Evolutionary conservation across 2,329 filamentous ascomycete species (phyloP).

Genomic region (Calonectria henricotiae): DNA sequence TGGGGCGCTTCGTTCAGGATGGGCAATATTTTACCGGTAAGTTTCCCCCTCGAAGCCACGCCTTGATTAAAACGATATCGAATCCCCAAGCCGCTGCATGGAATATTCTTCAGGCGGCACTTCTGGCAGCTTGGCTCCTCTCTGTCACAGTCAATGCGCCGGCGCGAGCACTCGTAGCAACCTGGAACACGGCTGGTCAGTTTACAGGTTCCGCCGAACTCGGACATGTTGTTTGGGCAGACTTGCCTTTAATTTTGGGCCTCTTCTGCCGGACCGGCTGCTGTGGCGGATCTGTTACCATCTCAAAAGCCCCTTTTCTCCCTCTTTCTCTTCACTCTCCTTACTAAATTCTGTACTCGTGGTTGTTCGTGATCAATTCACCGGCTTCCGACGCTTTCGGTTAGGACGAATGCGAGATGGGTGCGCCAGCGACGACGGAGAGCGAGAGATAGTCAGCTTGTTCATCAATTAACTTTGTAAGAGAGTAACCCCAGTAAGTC

Average conservation of each 20-base stretch:
- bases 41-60: conserved; percentile 45
- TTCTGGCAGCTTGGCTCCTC: conserved; percentile 46
- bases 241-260: conserved; percentile 32
- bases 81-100: conserved; percentile 45
- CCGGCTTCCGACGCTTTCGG: conserved; percentile 15
- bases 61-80: conserved; percentile 49
- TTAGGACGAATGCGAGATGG: conserved; percentile 12
- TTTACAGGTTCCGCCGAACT: not conserved
- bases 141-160: conserved; percentile 50
- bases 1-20: conserved; percentile 3
- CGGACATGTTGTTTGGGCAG: conserved; percentile 5
- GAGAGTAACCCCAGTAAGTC: not conserved
- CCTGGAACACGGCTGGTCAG: conserved; percentile 35
- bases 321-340: not conserved
- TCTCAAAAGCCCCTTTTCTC: conserved; percentile 3
- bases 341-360: not conserved
- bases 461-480: conserved; percentile 19
- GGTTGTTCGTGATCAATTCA: conserved; percentile 12
- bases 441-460: not conserved
- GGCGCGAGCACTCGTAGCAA: conserved; percentile 48
- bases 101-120: conserved; percentile 43
- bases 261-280: conserved; percentile 20
- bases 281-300: not conserved
- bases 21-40: conserved; percentile 44
- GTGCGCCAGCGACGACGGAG: conserved; percentile 16